A percentile compares a stretch with the other conserved stretches of the same genome.
phyloP scores from a whole-genome alignment of 116 monocot species.

The Posidonia oceanica region DNA sequence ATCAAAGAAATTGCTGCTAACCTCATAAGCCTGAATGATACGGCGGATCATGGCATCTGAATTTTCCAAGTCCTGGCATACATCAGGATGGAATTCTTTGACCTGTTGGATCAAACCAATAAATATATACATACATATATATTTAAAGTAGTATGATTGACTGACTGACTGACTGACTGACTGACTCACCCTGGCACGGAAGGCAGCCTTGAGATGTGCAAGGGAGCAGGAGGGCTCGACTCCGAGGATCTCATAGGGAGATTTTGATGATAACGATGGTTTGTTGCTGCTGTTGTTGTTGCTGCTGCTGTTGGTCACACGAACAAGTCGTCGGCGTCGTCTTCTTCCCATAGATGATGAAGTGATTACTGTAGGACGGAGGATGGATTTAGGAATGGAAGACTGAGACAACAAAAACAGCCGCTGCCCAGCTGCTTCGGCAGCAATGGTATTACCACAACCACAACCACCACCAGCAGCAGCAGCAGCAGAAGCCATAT shows the following conservation, averaged over 20 bases:
- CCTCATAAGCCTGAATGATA: constrained; percentile 68
- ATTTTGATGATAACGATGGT: not conserved
- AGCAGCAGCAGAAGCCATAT: no score
- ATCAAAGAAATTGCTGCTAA: no score
- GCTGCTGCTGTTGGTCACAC: no score
- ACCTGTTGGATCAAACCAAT: constrained; percentile 27
- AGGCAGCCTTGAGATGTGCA: constrained; percentile 52
- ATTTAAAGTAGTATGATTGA: not conserved
- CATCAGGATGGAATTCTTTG: constrained; percentile 87
- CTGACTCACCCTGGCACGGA: constrained; percentile 43
- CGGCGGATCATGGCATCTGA: constrained; percentile 58
- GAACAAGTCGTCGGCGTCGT: no score
- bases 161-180: not conserved
- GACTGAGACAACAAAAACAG: no score
- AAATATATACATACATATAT: not conserved
- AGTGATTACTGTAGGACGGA: no score
- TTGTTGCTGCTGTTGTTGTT: not conserved
- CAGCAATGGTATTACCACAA: no score
- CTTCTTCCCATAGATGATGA: no score
- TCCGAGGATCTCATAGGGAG: constrained; percentile 62
- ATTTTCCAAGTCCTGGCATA: constrained; percentile 23
- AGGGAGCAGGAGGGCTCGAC: constrained; percentile 48
- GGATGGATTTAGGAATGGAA: no score
- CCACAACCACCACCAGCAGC: no score
- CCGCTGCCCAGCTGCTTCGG: no score